Conservation (phyloP, 2,329 filamentous ascomycete genomes). For the Acrodontium crateriforme region DNA sequence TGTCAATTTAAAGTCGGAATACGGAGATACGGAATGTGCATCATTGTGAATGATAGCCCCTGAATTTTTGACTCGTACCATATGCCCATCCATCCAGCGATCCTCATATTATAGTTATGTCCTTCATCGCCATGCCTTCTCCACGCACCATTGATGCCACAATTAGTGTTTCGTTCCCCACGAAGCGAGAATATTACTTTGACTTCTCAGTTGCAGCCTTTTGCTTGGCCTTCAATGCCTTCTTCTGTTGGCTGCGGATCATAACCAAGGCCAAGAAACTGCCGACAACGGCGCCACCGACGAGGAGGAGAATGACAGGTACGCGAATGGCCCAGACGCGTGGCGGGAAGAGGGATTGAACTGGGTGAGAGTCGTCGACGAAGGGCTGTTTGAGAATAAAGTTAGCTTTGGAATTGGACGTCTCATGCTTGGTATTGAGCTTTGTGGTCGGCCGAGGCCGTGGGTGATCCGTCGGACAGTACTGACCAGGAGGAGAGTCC, state of each 20-base stretch:
- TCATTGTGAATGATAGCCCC: too few relatives aligned
- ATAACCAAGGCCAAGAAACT: constrained; percentile 94
- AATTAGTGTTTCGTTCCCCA: too few relatives aligned
- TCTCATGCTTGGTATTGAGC: background rate
- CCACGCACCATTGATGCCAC: background rate
- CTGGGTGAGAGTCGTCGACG: constrained; percentile 83
- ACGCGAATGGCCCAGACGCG: constrained; percentile 98
- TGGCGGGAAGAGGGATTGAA: constrained; percentile 89
- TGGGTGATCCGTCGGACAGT: background rate
- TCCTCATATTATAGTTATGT: too few relatives aligned
- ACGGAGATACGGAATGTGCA: too few relatives aligned
- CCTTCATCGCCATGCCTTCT: background rate
- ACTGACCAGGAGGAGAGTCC: constrained; percentile 90
- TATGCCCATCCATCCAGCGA: too few relatives aligned
- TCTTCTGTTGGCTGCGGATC: constrained; percentile 98
- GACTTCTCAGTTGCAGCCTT: constrained; percentile 33
- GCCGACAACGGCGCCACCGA: constrained; percentile 85
- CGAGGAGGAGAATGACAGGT: constrained; percentile 86
- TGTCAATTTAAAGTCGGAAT: too few relatives aligned
- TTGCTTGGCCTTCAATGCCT: constrained; percentile 83
- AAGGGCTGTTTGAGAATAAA: constrained; percentile 54
- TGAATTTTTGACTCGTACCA: too few relatives aligned
- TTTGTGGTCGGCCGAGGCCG: background rate
- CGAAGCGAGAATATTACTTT: too few relatives aligned
- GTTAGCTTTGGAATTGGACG: background rate